These are phyloP conservation scores for Lactarius sp. DNA, from an alignment of 768 basidiomycete species.

Conservation along the genomic window DNA sequence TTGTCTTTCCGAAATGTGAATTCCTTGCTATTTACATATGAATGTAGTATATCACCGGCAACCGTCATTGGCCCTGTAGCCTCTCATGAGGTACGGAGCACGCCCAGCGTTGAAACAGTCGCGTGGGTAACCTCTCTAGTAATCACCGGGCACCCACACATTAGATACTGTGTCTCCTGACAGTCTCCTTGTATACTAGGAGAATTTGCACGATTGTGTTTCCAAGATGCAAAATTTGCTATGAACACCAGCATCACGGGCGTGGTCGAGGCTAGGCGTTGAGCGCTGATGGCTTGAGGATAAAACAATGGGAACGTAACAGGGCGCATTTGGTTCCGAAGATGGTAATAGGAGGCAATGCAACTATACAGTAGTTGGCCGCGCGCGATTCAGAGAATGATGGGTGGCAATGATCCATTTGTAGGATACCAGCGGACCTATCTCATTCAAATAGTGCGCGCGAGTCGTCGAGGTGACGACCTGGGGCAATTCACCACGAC, in stretches of 20 bases:
- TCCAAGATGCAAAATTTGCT: not conserved
- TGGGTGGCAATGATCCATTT: not conserved
- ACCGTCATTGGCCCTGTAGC: conserved; percentile 4
- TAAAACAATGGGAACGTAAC: not conserved
- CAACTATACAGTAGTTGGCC: not conserved
- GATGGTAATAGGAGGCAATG: not conserved
- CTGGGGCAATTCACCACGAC: not conserved
- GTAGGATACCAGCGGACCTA: not conserved
- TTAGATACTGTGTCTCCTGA: not conserved
- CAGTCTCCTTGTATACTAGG: conserved; percentile 9
- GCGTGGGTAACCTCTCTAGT: not conserved
- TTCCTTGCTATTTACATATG: conserved; percentile 5
- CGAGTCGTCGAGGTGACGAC: not conserved
- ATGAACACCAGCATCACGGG: not conserved
- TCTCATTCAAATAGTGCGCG: not conserved
- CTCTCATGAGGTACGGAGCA: not conserved
- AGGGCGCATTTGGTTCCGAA: not conserved
- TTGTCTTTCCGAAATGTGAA: not conserved
- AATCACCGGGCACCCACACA: conserved; percentile 1
- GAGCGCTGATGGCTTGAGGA: not conserved
- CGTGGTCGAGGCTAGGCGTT: not conserved
- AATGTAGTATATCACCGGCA: conserved; percentile 14
- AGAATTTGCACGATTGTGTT: conserved; percentile 1
- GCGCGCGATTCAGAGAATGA: not conserved
- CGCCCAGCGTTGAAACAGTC: not conserved